These are phyloP conservation scores for Diaporthe destruens DNA, from an alignment of 2,329 filamentous ascomycete genomes.

Conservation along the genomic window DNA sequence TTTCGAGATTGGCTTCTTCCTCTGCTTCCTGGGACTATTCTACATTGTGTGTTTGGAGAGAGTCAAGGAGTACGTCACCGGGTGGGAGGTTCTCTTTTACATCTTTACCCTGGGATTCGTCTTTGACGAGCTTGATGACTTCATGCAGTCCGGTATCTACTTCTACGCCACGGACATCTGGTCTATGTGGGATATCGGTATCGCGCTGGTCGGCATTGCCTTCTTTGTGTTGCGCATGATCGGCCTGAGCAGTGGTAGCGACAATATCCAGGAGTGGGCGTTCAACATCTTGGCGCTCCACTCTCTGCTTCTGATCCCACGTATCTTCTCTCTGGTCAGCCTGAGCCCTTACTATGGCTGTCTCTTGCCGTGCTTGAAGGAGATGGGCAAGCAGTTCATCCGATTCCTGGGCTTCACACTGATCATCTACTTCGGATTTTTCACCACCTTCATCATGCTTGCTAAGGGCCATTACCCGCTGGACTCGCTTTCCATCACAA, in stretches of 20 bases:
- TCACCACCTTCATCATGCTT: constrained; percentile 36
- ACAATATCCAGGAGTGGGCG: constrained; percentile 22
- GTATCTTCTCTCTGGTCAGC: constrained; percentile 37
- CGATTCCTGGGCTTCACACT: constrained; percentile 37
- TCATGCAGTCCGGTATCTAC: constrained; percentile 34
- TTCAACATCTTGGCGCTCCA: constrained; percentile 36
- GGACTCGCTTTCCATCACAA: constrained; percentile 32
- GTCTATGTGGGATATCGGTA: constrained; percentile 38
- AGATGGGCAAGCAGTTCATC: constrained; percentile 40
- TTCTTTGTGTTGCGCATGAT: constrained; percentile 56
- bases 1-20: constrained; percentile 79
- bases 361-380: constrained; percentile 35
- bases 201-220: constrained; percentile 52
- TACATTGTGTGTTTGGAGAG: constrained; percentile 33
- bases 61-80: constrained; percentile 16
- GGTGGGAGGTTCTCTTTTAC: constrained; percentile 35
- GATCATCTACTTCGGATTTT: constrained; percentile 38
- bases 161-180: constrained; percentile 39
- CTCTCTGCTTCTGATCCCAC: constrained; percentile 33
- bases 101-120: constrained; percentile 26
- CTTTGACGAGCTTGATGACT: constrained; percentile 39
- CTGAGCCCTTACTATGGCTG: constrained; percentile 35
- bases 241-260: constrained; percentile 28
- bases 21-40: constrained; percentile 60
- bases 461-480: constrained; percentile 32